phyloP scores from a whole-genome alignment of 805 yeast species.

The Ogataea populi-albae region DNA sequence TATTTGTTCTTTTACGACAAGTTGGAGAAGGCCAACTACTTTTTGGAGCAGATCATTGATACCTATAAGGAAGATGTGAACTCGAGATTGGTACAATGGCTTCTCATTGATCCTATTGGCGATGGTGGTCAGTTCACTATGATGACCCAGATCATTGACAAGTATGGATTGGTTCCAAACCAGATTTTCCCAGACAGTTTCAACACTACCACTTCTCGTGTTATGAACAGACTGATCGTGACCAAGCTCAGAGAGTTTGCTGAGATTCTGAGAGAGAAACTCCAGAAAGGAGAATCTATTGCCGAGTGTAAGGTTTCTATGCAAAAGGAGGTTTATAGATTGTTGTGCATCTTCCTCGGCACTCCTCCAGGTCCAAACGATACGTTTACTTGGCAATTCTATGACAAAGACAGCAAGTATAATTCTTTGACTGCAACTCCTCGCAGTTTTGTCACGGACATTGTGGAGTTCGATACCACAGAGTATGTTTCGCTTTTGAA shows the following conservation, averaged over 20 bases:
- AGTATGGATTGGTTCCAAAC: constrained; percentile 80
- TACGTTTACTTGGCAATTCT: constrained; percentile 68
- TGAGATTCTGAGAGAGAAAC: constrained; percentile 53
- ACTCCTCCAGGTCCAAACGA: constrained; percentile 74
- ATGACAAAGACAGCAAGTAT: constrained; percentile 60
- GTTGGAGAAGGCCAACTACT: constrained; percentile 79
- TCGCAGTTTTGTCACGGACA: constrained; percentile 54
- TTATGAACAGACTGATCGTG: constrained; percentile 59
- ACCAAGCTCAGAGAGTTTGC: constrained; percentile 79
- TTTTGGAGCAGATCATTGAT: constrained; percentile 71
- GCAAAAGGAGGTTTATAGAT: constrained; percentile 62
- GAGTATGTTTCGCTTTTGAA: constrained; percentile 65
- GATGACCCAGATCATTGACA: constrained; percentile 72
- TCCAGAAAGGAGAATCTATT: constrained; percentile 40
- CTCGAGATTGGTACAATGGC: constrained; percentile 65
- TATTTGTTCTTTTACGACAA: constrained; percentile 83
- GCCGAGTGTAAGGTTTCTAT: constrained; percentile 34
- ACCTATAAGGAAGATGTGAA: constrained; percentile 65
- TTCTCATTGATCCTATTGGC: constrained; percentile 61
- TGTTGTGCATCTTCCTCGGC: constrained; percentile 68
- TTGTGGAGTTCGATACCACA: constrained; percentile 50
- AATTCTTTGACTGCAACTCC: constrained; percentile 58
- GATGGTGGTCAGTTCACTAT: constrained; percentile 92
- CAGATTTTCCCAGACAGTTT: constrained; percentile 66
- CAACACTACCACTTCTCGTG: constrained; percentile 49